Evolutionary conservation across 345 rosid species (phyloP), one percentile per base, ranked within the genome.

Genomic region (Camelina sativa): DNA sequence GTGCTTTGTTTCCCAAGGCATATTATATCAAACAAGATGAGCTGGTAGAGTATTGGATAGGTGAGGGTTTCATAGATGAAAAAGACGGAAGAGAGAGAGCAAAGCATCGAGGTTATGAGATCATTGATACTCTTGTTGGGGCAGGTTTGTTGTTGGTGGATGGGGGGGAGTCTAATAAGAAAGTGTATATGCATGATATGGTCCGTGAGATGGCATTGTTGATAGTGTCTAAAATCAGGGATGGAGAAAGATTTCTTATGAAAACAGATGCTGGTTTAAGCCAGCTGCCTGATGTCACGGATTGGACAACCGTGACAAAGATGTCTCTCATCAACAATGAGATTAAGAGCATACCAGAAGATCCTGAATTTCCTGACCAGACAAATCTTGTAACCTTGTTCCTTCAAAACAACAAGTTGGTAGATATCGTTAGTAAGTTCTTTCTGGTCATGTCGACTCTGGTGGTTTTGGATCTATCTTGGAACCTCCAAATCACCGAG

Each of bases 381-480:
- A 48, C 32, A 22, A 23, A 2, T 22, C 58, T 53, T 53, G 34
- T 53, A 0, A 53, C 58, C 8, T 53, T 53, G 58, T 53, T 53
- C 58, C 58, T 53, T 53, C 58, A 53, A 23, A 53, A 53, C 11
- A 62, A 62, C 52, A 43, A 13, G 63, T 10, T 54, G 28, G 52
- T 3, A 1, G 15, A 54, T 5, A 68, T 68, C 1, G 48, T 6
- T 55, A 11, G 53, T 41, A 4, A 2, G n/a, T 68, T 68, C 63
- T 68, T 68, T 17, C 11, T 0, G 53, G 53, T 41, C 53, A 1
- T 68, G 28, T 54, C 73, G 8, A 7, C 62, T 68, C 73, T 68
- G 40, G 62, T 68, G 40, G 73, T 68, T 28, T 68, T 68, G 73
- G 73, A 67, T 25, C 62, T 68, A 11, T 68, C 73, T 15, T 1